Evolutionary conservation across 116 monocot species (phyloP).

Genomic region (Iris pallida): DNA sequence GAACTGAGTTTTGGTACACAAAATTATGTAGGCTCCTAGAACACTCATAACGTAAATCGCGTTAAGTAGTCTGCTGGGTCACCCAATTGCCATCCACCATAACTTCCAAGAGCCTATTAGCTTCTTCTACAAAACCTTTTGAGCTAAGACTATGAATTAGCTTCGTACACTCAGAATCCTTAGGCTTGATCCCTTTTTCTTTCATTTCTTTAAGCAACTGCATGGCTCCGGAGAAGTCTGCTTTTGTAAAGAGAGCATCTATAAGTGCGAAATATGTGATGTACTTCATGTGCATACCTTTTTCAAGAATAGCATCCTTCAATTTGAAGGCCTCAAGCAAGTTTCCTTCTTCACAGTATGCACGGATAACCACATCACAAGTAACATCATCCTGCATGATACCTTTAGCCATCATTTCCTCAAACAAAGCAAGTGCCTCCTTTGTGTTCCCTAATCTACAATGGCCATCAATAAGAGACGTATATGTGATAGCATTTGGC

Average conservation of each 20-base stretch:
- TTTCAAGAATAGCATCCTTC: slow-evolving; percentile 21
- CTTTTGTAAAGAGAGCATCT: slow-evolving; percentile 31
- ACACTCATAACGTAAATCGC: no score
- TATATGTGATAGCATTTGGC: slow-evolving; percentile 42
- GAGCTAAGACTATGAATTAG: slow-evolving; percentile 21
- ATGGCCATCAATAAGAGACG: slow-evolving; percentile 55
- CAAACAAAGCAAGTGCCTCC: slow-evolving; percentile 46
- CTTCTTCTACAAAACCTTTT: slow-evolving; percentile 30
- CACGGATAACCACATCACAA: slow-evolving; percentile 39
- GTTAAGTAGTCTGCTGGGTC: slow-evolving; percentile 3
- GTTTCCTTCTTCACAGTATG: slow-evolving; percentile 40
- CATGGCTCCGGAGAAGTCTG: slow-evolving; percentile 24
- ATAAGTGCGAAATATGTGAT: slow-evolving; percentile 20
- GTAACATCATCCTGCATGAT: slow-evolving; percentile 54
- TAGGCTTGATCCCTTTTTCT: slow-evolving; percentile 24
- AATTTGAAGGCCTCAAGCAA: slow-evolving; percentile 39
- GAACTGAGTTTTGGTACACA: no score
- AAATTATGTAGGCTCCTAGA: no score
- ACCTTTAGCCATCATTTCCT: slow-evolving; percentile 51
- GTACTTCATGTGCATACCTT: slow-evolving; percentile 16
- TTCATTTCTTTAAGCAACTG: slow-evolving; percentile 35
- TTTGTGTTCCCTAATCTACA: slow-evolving; percentile 26
- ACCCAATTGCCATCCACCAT: slow-evolving; percentile 32
- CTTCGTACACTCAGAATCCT: slow-evolving; percentile 21
- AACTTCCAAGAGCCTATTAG: slow-evolving; percentile 27